Base-by-base conservation (phyloP, 2,329 filamentous ascomycete genomes). In the Alternaria sp. region DNA sequence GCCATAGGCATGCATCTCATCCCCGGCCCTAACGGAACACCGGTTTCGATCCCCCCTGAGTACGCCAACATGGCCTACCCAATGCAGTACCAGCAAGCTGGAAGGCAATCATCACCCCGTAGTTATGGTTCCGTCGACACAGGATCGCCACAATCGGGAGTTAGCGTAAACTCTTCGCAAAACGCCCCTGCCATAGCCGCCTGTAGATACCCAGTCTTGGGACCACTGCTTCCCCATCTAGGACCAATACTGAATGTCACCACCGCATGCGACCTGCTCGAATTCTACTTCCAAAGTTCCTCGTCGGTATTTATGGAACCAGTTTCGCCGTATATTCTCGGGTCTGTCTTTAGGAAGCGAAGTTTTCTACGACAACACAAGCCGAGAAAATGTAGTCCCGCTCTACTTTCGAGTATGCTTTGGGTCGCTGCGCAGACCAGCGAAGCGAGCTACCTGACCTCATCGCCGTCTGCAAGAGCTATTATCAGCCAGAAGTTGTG, bases 391-490 rank as follows among this genome's bases (percentile, higher is more conserved):
- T 97, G 93, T 74, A 94, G 91, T 67, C 93, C 93, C 26, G 93
- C 93, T 3, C 83, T 97, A 28, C 84, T 97, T 28, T 91, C 94
- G 28, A 96, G 93, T 78, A 97, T 97, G 87, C 86, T 97, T n/a
- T 97, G 93, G 93, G 90, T 96, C 32, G 91, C 92, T 18, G 93
- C 93, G 3, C 93, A 97, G 76, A 96, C 93, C 2, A 95, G 92
- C 77, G 94, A 97, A 76, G 92, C 93, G 14, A 87, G 91, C 12
- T 93, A 93, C 76, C 78, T 97, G 67, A 94, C 92, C 22, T 91
- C 90, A 43, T 88, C 91, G 36, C 92, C 93, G 1, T 93, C 93
- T 16, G 91, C 93, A 18, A 86, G 94, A 62, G 90, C 90, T 39
- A 89, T 91, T 72, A 90, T 95, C 53, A 96, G 93, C 79, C 92